These are phyloP conservation scores for Leptomonas pyrrhocoris DNA, from an alignment of 208 protist species.

Conservation along the genomic window DNA sequence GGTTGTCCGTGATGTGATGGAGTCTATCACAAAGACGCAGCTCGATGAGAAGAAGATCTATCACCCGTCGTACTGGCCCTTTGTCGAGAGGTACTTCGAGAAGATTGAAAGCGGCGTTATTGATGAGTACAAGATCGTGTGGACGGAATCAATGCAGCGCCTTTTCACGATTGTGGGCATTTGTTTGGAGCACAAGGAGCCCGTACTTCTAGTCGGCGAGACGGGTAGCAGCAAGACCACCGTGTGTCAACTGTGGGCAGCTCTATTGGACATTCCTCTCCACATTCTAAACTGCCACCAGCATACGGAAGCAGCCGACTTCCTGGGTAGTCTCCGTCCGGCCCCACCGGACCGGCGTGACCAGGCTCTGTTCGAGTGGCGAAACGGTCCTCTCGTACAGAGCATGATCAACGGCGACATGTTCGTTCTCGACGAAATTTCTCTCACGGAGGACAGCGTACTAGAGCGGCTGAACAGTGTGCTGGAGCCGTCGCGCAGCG, in stretches of 20 bases:
- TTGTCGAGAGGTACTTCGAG: constrained; percentile 73
- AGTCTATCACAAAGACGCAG: constrained; percentile 78
- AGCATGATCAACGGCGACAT: constrained; percentile 98
- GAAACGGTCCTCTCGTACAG: constrained; percentile 98
- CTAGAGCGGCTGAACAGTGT: constrained; percentile 99
- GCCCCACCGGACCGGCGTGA: constrained; percentile 78
- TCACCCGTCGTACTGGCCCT: constrained; percentile 82
- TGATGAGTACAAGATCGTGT: constrained; percentile 94
- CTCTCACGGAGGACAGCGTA: constrained; percentile 99
- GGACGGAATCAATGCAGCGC: constrained; percentile 96
- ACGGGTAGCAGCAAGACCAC: constrained; percentile 99
- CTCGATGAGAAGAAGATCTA: constrained; percentile 73
- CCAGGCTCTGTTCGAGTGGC: constrained; percentile 97
- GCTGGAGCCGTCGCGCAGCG: constrained; percentile 96
- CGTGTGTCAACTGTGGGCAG: constrained; percentile 95
- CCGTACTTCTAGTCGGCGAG: constrained; percentile 98
- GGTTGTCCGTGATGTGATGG: constrained; percentile 94
- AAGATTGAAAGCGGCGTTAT: constrained; percentile 68
- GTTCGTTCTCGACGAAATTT: constrained; percentile 99
- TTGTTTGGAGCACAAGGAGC: constrained; percentile 95
- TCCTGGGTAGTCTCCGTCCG: constrained; percentile 95
- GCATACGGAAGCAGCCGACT: constrained; percentile 99
- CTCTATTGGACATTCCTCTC: constrained; percentile 84
- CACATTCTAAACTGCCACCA: constrained; percentile 99
- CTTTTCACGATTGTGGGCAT: constrained; percentile 96